Evolutionary conservation across 495 filamentous ascomycete species (phyloP), one percentile per base, ranked within the genome.

Genomic region (Astrothelium macrocarpum): DNA sequence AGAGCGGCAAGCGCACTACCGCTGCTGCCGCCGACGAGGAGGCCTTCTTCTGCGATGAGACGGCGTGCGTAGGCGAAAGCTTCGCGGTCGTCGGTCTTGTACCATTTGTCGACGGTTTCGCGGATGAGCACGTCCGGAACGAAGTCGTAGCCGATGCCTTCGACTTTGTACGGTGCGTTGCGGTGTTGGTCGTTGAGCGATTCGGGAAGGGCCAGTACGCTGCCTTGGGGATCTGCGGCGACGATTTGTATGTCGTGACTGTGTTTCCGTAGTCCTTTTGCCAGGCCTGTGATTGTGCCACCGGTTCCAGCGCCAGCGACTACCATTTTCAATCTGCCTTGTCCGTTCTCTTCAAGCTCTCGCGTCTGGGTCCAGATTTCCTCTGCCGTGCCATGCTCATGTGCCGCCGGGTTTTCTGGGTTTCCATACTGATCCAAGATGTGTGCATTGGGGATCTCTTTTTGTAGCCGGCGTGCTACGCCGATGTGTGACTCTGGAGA

Each of bases 131-230:
- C 94, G 42, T 96, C 88, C 4, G 94, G 94, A 61, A 97, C 88
- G 71, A 99, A 99, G 71, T 99, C 94, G 71, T 99, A 99, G 26
- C 94, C 94, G 71, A 99, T 97, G 25, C 94, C 94, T 78, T 99
- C 94, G 0, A 99, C 94, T 78, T 97, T 97, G 73, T 99, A 99
- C 4, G 88, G 80, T 67, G 89, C 87, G 71, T 96, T 90, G 34
- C 80, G 83, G 66, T 87, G 82, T 63, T 87, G 84, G 56, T 87
- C 81, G 68, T 99, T 97, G 61, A 97, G 77, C 9, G 75, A 64
- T 63, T 84, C 81, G 4, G 94, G 94, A 23, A 92, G 66, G 23
- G 94, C 94, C 26, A 99, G 79, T 68, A 97, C 88, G 34, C 88
- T 92, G 3, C 94, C 94, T 45, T 88, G 80, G 3, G 94, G 94